These are phyloP conservation scores for Rosa rugosa DNA, from an alignment of 306 rosid genomes.

Conservation along the genomic window DNA sequence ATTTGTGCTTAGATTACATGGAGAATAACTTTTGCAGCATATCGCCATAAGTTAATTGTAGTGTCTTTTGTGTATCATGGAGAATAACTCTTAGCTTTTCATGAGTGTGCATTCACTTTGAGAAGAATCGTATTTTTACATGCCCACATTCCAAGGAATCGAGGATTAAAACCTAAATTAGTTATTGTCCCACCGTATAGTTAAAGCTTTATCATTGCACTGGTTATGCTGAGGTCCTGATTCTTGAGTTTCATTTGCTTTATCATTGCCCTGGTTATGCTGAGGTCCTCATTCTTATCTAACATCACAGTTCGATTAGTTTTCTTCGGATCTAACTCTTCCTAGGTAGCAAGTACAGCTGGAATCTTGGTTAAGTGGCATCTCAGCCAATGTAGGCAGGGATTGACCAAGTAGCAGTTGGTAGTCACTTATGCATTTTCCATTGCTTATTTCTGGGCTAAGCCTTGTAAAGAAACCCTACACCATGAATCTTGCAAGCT, in stretches of 20 bases:
- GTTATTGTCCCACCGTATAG: background rate
- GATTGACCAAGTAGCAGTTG: background rate
- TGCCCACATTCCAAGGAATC: background rate
- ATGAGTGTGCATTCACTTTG: background rate
- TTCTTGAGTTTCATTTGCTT: background rate
- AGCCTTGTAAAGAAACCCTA: background rate
- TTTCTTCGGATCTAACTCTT: background rate
- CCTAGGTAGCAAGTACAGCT: background rate
- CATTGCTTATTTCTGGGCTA: background rate
- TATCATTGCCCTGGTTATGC: background rate
- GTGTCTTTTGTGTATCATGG: background rate
- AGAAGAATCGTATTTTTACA: background rate
- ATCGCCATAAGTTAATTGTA: background rate
- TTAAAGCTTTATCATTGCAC: background rate
- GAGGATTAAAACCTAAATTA: background rate
- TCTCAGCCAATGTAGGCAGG: background rate
- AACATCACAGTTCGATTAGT: background rate
- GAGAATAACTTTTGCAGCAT: conserved; percentile 3
- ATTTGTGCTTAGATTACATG: background rate
- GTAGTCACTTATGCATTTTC: background rate
- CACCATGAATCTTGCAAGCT: background rate
- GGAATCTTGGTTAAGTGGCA: background rate
- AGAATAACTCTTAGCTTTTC: conserved; percentile 7
- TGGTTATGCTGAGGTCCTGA: background rate
- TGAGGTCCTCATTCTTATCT: background rate